Conservation (phyloP, 2,329 filamentous ascomycete species). For the Fusarium sp. region DNA sequence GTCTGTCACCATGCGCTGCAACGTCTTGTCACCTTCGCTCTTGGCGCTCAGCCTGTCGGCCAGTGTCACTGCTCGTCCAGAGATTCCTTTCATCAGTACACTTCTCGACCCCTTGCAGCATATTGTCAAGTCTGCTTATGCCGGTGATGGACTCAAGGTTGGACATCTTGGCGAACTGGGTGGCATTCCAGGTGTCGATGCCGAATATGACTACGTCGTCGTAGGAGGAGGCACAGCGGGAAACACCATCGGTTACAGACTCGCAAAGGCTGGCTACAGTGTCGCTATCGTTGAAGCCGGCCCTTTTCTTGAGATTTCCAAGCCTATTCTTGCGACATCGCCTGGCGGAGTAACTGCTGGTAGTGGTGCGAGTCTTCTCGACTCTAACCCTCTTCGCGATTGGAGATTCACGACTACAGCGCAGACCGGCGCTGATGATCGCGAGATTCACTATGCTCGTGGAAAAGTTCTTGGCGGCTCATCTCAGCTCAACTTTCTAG, state of each 20-base stretch:
- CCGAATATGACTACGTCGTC: constrained; percentile 46
- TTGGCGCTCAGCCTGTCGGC: constrained; percentile 29
- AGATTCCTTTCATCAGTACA: constrained; percentile 32
- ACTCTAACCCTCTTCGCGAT: constrained; percentile 38
- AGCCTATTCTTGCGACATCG: constrained; percentile 43
- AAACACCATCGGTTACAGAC: constrained; percentile 49
- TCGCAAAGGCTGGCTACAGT: constrained; percentile 47
- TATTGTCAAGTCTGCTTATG: constrained; percentile 31
- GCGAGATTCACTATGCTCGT: constrained; percentile 51
- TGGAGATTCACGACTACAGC: constrained; percentile 49
- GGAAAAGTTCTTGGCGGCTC: constrained; percentile 55
- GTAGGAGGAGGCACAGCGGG: constrained; percentile 56
- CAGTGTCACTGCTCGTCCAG: constrained; percentile 7
- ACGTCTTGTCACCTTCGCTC: constrained; percentile 8
- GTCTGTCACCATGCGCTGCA: constrained; percentile 20
- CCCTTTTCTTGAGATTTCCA: constrained; percentile 48
- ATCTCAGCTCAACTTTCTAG: constrained; percentile 53
- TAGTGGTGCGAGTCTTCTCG: constrained; percentile 35
- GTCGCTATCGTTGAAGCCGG: constrained; percentile 57
- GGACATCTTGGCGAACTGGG: constrained; percentile 29
- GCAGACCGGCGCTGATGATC: constrained; percentile 33
- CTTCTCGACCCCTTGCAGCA: constrained; percentile 31
- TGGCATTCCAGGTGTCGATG: constrained; percentile 22
- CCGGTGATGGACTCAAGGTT: constrained; percentile 37
- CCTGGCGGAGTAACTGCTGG: constrained; percentile 42